Conservation (phyloP, 805 yeast species). For the Groenewaldozyma salmanticensis region DNA sequence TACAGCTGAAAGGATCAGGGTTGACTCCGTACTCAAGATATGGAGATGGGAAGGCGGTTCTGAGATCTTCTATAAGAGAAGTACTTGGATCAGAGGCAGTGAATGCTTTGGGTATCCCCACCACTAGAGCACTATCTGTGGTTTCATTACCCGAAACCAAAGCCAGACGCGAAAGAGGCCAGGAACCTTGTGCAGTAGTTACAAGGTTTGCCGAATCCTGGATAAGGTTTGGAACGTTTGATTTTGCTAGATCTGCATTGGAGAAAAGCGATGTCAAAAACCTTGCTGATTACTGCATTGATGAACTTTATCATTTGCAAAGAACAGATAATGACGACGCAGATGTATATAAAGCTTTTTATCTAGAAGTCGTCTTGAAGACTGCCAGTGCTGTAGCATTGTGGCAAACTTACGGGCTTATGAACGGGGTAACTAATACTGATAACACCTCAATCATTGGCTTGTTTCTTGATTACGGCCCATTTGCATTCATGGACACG, state of each 20-base stretch:
- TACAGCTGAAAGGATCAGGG: constrained; percentile 91
- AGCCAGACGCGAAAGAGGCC: constrained; percentile 52
- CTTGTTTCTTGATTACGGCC: constrained; percentile 85
- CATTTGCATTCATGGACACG: constrained; percentile 82
- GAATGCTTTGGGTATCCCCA: constrained; percentile 72
- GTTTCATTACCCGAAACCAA: constrained; percentile 61
- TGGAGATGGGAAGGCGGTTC: constrained; percentile 94
- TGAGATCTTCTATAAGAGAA: constrained; percentile 82
- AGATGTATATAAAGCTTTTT: constrained; percentile 62
- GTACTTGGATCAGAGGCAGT: constrained; percentile 77
- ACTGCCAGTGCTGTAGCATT: constrained; percentile 72
- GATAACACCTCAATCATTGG: constrained; percentile 92
- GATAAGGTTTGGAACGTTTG: constrained; percentile 85
- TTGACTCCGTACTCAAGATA: constrained; percentile 85
- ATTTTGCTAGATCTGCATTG: constrained; percentile 64
- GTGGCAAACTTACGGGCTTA: constrained; percentile 87
- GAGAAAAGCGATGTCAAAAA: constrained; percentile 52
- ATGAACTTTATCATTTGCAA: constrained; percentile 41
- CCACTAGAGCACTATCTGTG: constrained; percentile 74
- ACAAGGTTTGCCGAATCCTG: constrained; percentile 76
- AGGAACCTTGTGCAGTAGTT: constrained; percentile 76
- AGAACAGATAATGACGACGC: constrained; percentile 26
- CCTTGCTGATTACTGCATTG: constrained; percentile 64
- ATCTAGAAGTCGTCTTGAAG: constrained; percentile 55
- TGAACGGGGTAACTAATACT: constrained; percentile 90